These are phyloP conservation scores for Penicillium sp. DNA, from an alignment of 2,329 filamentous ascomycete genomes.

Conservation along the genomic window DNA sequence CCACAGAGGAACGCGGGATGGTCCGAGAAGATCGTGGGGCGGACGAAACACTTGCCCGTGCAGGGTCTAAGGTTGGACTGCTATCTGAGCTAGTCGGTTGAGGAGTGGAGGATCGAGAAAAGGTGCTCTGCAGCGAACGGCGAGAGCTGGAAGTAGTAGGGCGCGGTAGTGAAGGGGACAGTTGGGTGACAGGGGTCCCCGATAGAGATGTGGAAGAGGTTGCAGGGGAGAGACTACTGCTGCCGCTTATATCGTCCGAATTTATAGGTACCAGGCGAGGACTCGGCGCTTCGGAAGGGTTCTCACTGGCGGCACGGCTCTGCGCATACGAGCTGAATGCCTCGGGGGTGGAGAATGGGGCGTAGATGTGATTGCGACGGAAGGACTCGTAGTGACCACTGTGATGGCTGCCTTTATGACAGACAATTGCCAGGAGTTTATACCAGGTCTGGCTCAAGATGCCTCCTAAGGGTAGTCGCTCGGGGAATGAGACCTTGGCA, in stretches of 20 bases:
- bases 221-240: slow-evolving; percentile 33
- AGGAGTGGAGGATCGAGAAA: slow-evolving; percentile 27
- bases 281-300: slow-evolving; percentile 50
- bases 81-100: slow-evolving; percentile 28
- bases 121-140: slow-evolving; percentile 34
- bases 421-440: slow-evolving; percentile 81
- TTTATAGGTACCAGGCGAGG: slow-evolving; percentile 46
- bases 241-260: slow-evolving; percentile 30
- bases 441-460: slow-evolving; percentile 77
- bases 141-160: slow-evolving; percentile 35
- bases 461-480: slow-evolving; percentile 78
- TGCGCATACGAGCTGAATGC: slow-evolving; percentile 74
- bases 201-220: slow-evolving; percentile 39
- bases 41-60: slow-evolving; percentile 27
- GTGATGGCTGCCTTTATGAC: slow-evolving; percentile 92
- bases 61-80: slow-evolving; percentile 27
- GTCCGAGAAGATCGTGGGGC: slow-evolving; percentile 25
- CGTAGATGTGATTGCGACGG: slow-evolving; percentile 75
- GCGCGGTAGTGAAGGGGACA: slow-evolving; percentile 21
- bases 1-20: slow-evolving; percentile 26
- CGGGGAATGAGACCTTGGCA: slow-evolving; percentile 90
- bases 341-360: slow-evolving; percentile 80
- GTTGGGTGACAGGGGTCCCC: slow-evolving; percentile 22
- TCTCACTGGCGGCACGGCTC: slow-evolving; percentile 59
- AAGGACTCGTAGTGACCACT: slow-evolving; percentile 98